These are phyloP conservation scores for Penicillium aurantiogriseum DNA, from an alignment of 2,329 filamentous ascomycete species.

Conservation along the genomic window DNA sequence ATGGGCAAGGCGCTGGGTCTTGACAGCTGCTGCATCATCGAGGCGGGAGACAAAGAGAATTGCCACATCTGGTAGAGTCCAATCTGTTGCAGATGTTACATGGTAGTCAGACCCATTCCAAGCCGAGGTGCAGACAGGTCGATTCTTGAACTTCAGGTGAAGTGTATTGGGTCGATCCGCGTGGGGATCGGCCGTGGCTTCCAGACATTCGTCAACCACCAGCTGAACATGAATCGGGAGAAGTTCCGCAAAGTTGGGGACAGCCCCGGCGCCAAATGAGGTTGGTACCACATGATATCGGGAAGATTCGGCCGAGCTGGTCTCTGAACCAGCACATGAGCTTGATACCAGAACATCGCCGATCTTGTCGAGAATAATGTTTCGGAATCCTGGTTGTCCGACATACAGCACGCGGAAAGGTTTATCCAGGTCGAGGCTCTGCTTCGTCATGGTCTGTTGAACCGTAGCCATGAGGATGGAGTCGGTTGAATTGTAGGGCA, in stretches of 20 bases:
- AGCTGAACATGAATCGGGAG: constrained; percentile 49
- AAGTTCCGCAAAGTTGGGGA: constrained; percentile 49
- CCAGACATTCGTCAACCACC: constrained; percentile 48
- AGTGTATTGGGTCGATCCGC: constrained; percentile 34
- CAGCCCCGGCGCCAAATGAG: constrained; percentile 45
- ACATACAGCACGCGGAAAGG: constrained; percentile 48
- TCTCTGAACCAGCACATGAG: constrained; percentile 32
- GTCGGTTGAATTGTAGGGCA: constrained; percentile 29
- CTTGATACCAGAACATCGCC: constrained; percentile 48
- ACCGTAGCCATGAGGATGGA: constrained; percentile 41
- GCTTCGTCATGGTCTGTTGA: constrained; percentile 46
- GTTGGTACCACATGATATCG: constrained; percentile 51
- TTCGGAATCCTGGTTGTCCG: constrained; percentile 40
- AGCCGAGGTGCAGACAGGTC: constrained; percentile 37
- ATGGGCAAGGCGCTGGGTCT: constrained; percentile 36
- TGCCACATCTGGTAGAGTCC: constrained; percentile 47
- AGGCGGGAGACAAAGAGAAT: constrained; percentile 44
- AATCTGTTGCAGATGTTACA: constrained; percentile 41
- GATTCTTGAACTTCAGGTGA: constrained; percentile 40
- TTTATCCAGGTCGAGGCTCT: constrained; percentile 40
- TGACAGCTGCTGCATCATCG: constrained; percentile 30
- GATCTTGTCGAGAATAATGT: constrained; percentile 48
- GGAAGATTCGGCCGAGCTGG: constrained; percentile 42
- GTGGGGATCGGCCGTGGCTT: constrained; percentile 30
- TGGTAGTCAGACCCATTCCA: constrained; percentile 40